phyloP scores from a whole-genome alignment of 305 asterid species.

The Rubia tinctorum region DNA sequence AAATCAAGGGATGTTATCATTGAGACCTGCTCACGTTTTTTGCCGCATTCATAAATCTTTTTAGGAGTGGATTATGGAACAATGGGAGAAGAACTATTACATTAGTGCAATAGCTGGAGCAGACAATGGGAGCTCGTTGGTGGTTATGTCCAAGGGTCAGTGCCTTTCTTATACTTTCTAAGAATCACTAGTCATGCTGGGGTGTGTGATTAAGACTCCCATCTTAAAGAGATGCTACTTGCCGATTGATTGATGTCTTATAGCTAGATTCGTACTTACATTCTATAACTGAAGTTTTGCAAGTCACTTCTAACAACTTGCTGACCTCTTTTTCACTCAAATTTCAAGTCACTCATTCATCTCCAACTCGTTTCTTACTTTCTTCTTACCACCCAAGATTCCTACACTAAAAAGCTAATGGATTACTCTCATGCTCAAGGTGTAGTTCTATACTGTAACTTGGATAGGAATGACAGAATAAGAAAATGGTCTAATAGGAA shows the following conservation, averaged over 20 bases:
- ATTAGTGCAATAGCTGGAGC: slow-evolving; percentile 81
- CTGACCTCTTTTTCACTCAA: background rate
- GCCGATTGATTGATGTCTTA: background rate
- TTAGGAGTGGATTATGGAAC: slow-evolving; percentile 83
- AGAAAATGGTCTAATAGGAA: too few species aligned
- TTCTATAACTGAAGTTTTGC: background rate
- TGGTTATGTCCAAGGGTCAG: slow-evolving; percentile 81
- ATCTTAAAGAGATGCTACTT: background rate
- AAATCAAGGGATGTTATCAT: background rate
- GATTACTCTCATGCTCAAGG: too few species aligned
- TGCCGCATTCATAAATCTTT: background rate
- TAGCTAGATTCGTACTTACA: background rate
- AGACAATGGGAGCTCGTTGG: slow-evolving; percentile 63
- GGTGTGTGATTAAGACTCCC: background rate
- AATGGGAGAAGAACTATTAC: slow-evolving; percentile 72
- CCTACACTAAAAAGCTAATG: too few species aligned
- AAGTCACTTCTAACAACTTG: background rate
- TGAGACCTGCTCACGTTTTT: background rate
- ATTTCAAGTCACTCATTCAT: too few species aligned
- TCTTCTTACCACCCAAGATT: too few species aligned
- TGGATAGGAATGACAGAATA: too few species aligned
- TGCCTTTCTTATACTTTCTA: background rate
- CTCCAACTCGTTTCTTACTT: too few species aligned
- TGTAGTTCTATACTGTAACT: too few species aligned
- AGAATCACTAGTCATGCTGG: background rate